Base-by-base conservation (phyloP, 2,329 filamentous ascomycete genomes). In the Cladosporium colombiae region DNA sequence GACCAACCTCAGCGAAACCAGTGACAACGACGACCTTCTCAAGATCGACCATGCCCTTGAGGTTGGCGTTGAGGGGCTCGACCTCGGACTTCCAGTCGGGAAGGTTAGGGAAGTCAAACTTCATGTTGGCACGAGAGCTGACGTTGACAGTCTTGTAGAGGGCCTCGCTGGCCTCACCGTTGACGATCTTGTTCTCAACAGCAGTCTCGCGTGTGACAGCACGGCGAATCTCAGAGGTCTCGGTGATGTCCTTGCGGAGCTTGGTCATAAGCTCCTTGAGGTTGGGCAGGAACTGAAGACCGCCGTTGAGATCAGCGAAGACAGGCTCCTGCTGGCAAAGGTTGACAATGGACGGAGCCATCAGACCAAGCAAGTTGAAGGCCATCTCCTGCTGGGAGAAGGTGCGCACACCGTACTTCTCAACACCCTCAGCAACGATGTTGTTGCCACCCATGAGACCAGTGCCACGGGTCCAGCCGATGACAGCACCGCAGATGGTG, bases 351-450 rank as follows among this genome's bases (percentile, higher is more conserved):
- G 89, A 86, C 44, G 95, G 93, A 1, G 93, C 91, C 95, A 99
- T 97, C 62, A 99, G 87, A 72, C 95, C 94, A 53, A 99, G 87
- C 71, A 99, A 81, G 81, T 99, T 99, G 85, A 99, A 99, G 18
- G 95, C 95, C 95, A 99, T 99, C 81, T 99, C 95, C 78, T 97
- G 93, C 81, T 98, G 95, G 11, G 94, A 98, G 85, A 99, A 99
- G 4, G 95, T 99, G 73, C 95, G 93, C 29, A 98, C 95, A 74
- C 95, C 95, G 71, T 96, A 95, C 73, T 91, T 92, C 83, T 99
- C 95, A 65, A 99, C 92, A 67, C 94, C 95, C 78, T 98, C 94
- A 40, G 95, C 95, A 70, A 98, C 93, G 73, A 98, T 89, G 80
- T 99, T 98, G 85, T 98, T 98, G 75, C 91, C 93, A 71, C 91